Percentiles rank a stretch among this genome's conserved stretches.
Conservation (phyloP, 2,329 filamentous ascomycete genomes). For the Trichophaea hybrida region DNA sequence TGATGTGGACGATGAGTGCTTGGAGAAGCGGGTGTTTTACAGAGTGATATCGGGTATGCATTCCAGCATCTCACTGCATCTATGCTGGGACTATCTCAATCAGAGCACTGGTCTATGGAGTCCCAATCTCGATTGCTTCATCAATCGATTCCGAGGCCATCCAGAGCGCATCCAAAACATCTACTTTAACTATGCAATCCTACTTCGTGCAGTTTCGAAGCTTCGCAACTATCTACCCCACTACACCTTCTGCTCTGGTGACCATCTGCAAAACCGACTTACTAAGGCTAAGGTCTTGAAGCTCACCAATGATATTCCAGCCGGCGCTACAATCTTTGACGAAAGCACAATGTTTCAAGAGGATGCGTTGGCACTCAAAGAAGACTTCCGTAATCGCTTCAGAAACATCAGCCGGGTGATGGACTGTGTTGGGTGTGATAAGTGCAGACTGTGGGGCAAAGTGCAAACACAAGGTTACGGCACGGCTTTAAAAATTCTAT, state of each 20-base stretch:
- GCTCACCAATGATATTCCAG: constrained; percentile 54
- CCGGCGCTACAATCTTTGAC: constrained; percentile 59
- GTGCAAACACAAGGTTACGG: constrained; percentile 90
- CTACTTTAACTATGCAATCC: constrained; percentile 97
- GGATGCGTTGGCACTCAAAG: constrained; percentile 59
- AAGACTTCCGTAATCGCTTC: constrained; percentile 95
- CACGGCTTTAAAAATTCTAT: constrained; percentile 85
- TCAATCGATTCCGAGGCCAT: constrained; percentile 63
- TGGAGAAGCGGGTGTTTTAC: constrained; percentile 98
- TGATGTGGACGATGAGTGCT: constrained; percentile 75
- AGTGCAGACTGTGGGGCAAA: constrained; percentile 96
- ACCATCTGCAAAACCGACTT: constrained; percentile 58
- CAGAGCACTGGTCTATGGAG: constrained; percentile 85
- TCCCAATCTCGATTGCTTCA: constrained; percentile 81
- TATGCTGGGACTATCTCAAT: constrained; percentile 93
- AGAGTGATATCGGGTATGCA: constrained; percentile 94
- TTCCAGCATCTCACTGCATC: constrained; percentile 86
- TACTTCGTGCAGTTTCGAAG: constrained; percentile 82
- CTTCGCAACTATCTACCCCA: constrained; percentile 60
- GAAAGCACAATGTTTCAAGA: constrained; percentile 87
- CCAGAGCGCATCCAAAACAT: constrained; percentile 91
- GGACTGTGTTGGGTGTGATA: constrained; percentile 98
- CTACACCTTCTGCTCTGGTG: constrained; percentile 88
- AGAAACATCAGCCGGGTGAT: constrained; percentile 91
- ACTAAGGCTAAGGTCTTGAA: constrained; percentile 72